Evolutionary conservation across 2,329 filamentous ascomycete species (phyloP).

Genomic region (Proliferodiscus dingleyae): DNA sequence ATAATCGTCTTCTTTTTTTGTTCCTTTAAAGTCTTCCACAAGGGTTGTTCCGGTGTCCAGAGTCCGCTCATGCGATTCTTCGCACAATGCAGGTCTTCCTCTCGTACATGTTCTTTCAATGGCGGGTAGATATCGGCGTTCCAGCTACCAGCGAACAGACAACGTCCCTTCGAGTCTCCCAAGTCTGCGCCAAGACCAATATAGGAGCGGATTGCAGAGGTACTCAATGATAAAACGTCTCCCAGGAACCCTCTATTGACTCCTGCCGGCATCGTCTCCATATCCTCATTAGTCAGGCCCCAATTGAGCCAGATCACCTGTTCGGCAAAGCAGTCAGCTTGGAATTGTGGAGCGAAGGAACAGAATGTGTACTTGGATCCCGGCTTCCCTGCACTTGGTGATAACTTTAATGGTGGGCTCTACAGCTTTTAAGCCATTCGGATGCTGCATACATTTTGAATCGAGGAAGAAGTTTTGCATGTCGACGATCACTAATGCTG

Average conservation of each 20-base stretch:
- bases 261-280: slow-evolving; percentile 45
- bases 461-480: slow-evolving; percentile 50
- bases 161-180: slow-evolving; percentile 38
- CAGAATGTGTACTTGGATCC: slow-evolving; percentile 36
- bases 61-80: slow-evolving; percentile 57
- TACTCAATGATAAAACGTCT: slow-evolving; percentile 28
- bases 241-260: slow-evolving; percentile 44
- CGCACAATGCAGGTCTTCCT: slow-evolving; percentile 45
- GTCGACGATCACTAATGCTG: slow-evolving; percentile 48
- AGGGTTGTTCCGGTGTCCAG: slow-evolving; percentile 41
- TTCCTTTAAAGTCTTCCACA: slow-evolving; percentile 39
- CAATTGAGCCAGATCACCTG: slow-evolving; percentile 51
- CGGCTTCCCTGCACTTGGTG: slow-evolving; percentile 42
- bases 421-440: slow-evolving; percentile 38
- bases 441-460: slow-evolving; percentile 37
- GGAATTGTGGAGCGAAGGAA: background rate
- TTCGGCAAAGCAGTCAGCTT: background rate
- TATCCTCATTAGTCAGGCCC: slow-evolving; percentile 49
- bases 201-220: slow-evolving; percentile 15
- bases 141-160: slow-evolving; percentile 51
- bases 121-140: slow-evolving; percentile 48
- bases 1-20: slow-evolving; percentile 43
- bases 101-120: slow-evolving; percentile 36
- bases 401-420: slow-evolving; percentile 39
- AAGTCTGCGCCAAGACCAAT: slow-evolving; percentile 44